Evolutionary conservation across 768 basidiomycete species (phyloP).

Genomic region (Sporobolomyces phaffii): DNA sequence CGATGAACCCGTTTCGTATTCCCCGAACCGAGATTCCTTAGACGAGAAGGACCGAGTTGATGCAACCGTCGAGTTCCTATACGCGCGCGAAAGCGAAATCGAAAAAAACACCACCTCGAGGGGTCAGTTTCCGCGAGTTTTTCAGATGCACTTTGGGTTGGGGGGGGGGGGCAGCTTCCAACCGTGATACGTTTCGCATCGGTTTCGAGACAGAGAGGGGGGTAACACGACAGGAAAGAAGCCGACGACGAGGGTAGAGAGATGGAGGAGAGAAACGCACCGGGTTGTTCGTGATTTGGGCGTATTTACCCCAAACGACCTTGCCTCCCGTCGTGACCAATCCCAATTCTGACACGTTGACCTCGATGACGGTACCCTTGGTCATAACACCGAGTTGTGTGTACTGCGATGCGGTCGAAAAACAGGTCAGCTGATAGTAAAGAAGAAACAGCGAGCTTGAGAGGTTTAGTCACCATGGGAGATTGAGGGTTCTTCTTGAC

Average conservation of each 20-base stretch:
- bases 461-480: slow-evolving; percentile 57
- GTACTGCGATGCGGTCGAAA: slow-evolving; percentile 49
- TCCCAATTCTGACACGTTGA: slow-evolving; percentile 86
- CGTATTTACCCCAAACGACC: slow-evolving; percentile 58
- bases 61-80: slow-evolving; percentile 84
- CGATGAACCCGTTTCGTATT: no score
- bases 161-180: background rate
- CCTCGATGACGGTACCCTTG: slow-evolving; percentile 96
- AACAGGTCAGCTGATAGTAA: slow-evolving; percentile 3
- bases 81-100: background rate
- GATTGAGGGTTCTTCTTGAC: slow-evolving; percentile 99
- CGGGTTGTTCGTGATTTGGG: slow-evolving; percentile 87
- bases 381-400: slow-evolving; percentile 94
- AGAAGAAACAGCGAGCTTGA: no score
- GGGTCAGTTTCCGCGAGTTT: background rate
- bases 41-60: slow-evolving; percentile 73
- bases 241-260: no score
- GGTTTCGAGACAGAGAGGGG: no score
- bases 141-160: background rate
- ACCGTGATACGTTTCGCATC: no score
- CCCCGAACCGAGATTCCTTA: no score
- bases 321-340: slow-evolving; percentile 97
- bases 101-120: background rate
- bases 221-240: no score
- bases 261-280: slow-evolving; percentile 15